Evolutionary conservation across 1,139 yeast genomes (phyloP).

Genomic region (Geotrichum cucujoidarum): DNA sequence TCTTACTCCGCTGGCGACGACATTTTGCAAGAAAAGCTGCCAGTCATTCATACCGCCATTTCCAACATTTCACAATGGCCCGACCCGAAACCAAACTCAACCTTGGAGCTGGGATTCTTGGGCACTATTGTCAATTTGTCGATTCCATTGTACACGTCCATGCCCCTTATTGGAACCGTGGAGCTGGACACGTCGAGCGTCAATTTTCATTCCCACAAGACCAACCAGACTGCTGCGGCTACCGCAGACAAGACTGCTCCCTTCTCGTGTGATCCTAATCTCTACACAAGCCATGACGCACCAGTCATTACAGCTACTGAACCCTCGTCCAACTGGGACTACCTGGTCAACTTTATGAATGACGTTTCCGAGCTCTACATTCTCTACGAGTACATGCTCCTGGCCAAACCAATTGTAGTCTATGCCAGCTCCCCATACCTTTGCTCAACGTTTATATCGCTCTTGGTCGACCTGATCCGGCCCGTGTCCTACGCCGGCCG

Average conservation of each 20-base stretch:
- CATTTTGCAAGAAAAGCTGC: constrained; percentile 26
- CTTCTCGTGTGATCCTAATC: constrained; percentile 4
- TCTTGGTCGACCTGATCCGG: constrained; percentile 26
- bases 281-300: constrained; percentile 10
- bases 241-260: constrained; percentile 8
- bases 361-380: constrained; percentile 28
- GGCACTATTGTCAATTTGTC: constrained; percentile 26
- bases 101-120: constrained; percentile 29
- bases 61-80: constrained; percentile 33
- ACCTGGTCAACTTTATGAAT: constrained; percentile 21
- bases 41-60: constrained; percentile 32
- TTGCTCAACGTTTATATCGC: constrained; percentile 29
- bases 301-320: constrained; percentile 21
- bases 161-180: constrained; percentile 21
- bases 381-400: constrained; percentile 29
- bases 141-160: constrained; percentile 20
- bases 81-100: constrained; percentile 22
- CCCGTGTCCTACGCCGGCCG: constrained; percentile 27
- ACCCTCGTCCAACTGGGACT: constrained; percentile 28
- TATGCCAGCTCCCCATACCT: constrained; percentile 29
- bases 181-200: constrained; percentile 14
- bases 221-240: constrained; percentile 7
- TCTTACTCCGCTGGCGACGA: not conserved
- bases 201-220: constrained; percentile 8
- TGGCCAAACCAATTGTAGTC: constrained; percentile 27